Evolutionary conservation across 495 filamentous ascomycete genomes (phyloP).

Genomic region (Podospora pseudocomata): DNA sequence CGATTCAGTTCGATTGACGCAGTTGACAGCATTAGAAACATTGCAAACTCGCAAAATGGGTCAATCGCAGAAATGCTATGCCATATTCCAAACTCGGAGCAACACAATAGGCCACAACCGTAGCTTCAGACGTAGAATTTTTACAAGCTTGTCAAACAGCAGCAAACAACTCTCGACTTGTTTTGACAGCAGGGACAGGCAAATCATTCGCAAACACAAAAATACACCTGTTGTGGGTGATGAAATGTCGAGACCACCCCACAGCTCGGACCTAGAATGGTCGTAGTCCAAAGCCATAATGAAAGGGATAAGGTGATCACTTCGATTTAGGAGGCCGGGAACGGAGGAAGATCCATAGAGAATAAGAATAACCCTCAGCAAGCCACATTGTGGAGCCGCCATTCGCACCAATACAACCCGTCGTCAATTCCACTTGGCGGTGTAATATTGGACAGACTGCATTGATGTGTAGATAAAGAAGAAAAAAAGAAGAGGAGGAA

Average conservation of each 20-base stretch:
- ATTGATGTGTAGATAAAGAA: conserved; percentile 15
- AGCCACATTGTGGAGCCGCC: conserved; percentile 29
- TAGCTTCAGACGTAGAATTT: not conserved
- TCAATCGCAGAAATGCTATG: not conserved
- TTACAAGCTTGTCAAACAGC: not conserved
- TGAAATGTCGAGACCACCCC: conserved; percentile 28
- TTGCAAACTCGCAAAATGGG: too few species aligned
- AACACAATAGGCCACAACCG: not conserved
- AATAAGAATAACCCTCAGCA: conserved; percentile 30
- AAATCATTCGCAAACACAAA: conserved; percentile 2
- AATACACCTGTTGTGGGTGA: not conserved
- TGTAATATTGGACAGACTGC: conserved; percentile 17
- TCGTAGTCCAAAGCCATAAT: conserved; percentile 12
- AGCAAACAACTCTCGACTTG: not conserved
- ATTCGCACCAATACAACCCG: conserved; percentile 13
- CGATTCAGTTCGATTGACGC: too few species aligned
- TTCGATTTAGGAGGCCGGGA: conserved; percentile 29
- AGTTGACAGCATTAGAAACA: too few species aligned
- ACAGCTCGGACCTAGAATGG: conserved; percentile 22
- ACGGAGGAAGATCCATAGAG: conserved; percentile 30
- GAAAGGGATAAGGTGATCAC: conserved; percentile 22
- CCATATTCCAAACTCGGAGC: not conserved
- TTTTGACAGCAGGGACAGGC: not conserved
- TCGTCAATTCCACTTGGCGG: conserved; percentile 25
- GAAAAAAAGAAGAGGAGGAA: conserved; percentile 5